Conservation (phyloP, 2,329 filamentous ascomycete genomes). For the Penicillium verrucosum region DNA sequence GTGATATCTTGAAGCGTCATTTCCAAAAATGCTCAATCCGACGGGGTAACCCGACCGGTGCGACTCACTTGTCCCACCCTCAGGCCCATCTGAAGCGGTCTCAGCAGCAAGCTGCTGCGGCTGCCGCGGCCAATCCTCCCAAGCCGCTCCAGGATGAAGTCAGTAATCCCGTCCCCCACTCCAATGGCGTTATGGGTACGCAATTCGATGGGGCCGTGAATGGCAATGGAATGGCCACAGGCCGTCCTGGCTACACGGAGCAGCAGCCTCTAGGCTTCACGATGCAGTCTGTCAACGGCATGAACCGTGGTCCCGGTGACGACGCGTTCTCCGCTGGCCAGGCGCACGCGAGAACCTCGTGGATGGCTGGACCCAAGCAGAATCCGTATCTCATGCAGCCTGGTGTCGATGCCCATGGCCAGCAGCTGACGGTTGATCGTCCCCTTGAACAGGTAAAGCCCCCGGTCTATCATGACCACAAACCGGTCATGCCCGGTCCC, state of each 20-base stretch:
- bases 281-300: conserved; percentile 42
- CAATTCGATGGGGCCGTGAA: conserved; percentile 44
- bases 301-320: conserved; percentile 40
- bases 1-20: conserved; percentile 97
- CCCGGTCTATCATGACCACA: conserved; percentile 39
- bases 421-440: conserved; percentile 46
- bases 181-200: conserved; percentile 43
- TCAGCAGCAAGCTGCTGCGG: conserved; percentile 33
- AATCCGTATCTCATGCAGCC: conserved; percentile 44
- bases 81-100: conserved; percentile 82
- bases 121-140: conserved; percentile 41
- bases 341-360: conserved; percentile 39
- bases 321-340: conserved; percentile 37
- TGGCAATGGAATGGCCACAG: conserved; percentile 40
- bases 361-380: conserved; percentile 46
- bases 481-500: conserved; percentile 58
- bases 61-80: conserved; percentile 89
- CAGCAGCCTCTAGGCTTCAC: conserved; percentile 44
- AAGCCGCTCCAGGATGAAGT: conserved; percentile 47
- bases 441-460: conserved; percentile 44
- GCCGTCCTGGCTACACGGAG: conserved; percentile 40
- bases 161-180: conserved; percentile 43
- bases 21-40: conserved; percentile 99
- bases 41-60: conserved; percentile 90
- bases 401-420: conserved; percentile 40